Percentiles rank a stretch among this genome's conserved stretches.
phyloP scores from a whole-genome alignment of 179 eudicot species.

The Kewa caespitosa region DNA sequence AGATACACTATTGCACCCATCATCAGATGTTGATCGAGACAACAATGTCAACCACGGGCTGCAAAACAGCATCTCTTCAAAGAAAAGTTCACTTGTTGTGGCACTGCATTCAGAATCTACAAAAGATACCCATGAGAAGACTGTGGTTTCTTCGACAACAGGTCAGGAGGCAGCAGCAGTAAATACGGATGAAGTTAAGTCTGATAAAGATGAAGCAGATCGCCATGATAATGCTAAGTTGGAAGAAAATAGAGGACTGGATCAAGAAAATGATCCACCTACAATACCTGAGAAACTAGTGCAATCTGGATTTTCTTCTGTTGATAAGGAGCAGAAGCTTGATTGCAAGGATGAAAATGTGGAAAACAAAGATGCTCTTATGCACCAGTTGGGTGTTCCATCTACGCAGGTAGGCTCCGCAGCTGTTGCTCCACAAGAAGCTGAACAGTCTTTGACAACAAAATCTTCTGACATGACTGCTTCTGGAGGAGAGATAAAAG shows the following conservation, averaged over 20 bases:
- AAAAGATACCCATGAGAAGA: slow-evolving; percentile 4
- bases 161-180: slow-evolving; percentile 17
- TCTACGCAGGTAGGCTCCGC: neutral
- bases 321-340: slow-evolving; percentile 17
- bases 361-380: slow-evolving; percentile 25
- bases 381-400: neutral
- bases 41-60: neutral
- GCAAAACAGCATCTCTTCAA: neutral
- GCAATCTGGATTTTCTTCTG: slow-evolving; percentile 1
- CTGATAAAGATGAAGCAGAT: slow-evolving; percentile 7
- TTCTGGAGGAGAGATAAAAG: slow-evolving; percentile 28
- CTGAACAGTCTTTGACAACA: slow-evolving; percentile 2
- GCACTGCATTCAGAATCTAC: slow-evolving; percentile 9
- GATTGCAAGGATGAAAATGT: slow-evolving; percentile 14
- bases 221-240: neutral
- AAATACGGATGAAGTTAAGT: slow-evolving; percentile 6
- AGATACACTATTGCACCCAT: neutral
- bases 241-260: slow-evolving; percentile 9
- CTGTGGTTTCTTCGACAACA: slow-evolving; percentile 14
- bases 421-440: slow-evolving; percentile 12
- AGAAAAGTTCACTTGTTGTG: neutral
- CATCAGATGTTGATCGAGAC: slow-evolving; percentile 15
- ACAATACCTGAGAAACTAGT: slow-evolving; percentile 14
- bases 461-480: slow-evolving; percentile 28
- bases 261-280: slow-evolving; percentile 13